Percentiles rank a stretch among this genome's conserved stretches.
These are phyloP conservation scores for Sideroxylon spinosum DNA, from an alignment of 179 eudicot genomes.

Conservation along the genomic window DNA sequence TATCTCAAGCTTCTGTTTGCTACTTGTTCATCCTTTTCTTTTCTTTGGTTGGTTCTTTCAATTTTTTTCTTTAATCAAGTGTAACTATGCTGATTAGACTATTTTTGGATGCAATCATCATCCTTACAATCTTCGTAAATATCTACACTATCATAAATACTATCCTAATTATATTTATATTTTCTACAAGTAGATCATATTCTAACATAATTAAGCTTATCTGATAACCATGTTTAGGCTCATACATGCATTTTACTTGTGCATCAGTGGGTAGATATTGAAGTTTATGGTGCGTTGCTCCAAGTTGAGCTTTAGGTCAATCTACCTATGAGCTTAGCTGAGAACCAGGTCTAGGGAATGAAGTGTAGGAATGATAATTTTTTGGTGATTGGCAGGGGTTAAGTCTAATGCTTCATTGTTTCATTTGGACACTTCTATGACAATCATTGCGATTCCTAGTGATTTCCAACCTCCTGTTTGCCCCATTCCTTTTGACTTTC, in stretches of 20 bases:
- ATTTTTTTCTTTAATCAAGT: neutral
- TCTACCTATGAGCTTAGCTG: neutral
- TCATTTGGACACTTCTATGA: neutral
- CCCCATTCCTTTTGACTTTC: neutral
- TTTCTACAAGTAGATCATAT: neutral
- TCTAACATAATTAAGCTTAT: neutral
- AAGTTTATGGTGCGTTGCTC: neutral
- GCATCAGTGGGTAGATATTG: neutral
- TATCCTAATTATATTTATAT: neutral
- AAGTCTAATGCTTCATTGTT: neutral
- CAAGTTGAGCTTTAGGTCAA: neutral
- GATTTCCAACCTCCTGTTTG: neutral
- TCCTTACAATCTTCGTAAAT: neutral
- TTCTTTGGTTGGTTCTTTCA: neutral
- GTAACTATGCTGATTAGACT: neutral
- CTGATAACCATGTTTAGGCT: too few species aligned
- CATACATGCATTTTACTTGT: too few species aligned
- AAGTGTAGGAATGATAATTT: neutral
- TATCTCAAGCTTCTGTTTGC: neutral
- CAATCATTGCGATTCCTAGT: neutral
- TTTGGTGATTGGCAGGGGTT: neutral
- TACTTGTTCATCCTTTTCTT: neutral
- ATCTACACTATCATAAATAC: too few species aligned
- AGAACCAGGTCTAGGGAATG: constrained; percentile 7
- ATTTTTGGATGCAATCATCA: neutral